Evolutionary conservation across 2,329 filamentous ascomycete genomes (phyloP).

Genomic region (Neoascochyta sp.): DNA sequence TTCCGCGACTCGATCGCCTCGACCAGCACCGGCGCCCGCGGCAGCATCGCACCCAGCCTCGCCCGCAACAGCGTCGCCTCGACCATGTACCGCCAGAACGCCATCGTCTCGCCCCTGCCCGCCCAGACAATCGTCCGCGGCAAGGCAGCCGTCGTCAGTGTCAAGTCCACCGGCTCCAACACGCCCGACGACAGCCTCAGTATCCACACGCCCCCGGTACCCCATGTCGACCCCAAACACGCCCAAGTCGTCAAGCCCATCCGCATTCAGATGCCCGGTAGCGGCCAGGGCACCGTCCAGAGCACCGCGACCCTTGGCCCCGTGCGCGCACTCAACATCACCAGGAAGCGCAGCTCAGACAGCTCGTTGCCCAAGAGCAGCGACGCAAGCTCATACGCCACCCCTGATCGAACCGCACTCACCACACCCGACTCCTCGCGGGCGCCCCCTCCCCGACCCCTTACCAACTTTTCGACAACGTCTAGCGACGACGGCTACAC

Average conservation of each 20-base stretch:
- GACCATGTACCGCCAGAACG: constrained; percentile 90
- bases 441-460: constrained; percentile 23
- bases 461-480: constrained; percentile 30
- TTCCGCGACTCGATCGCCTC: constrained; percentile 90
- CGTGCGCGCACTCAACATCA: constrained; percentile 47
- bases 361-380: constrained; percentile 29
- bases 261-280: constrained; percentile 43
- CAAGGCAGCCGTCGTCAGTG: constrained; percentile 89
- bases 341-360: constrained; percentile 35
- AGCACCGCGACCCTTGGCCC: constrained; percentile 42
- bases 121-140: constrained; percentile 83
- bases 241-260: constrained; percentile 23
- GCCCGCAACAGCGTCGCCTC: constrained; percentile 68
- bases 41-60: constrained; percentile 49
- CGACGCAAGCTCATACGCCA: constrained; percentile 11
- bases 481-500: constrained; percentile 31
- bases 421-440: constrained; percentile 22
- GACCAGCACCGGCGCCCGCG: constrained; percentile 57
- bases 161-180: constrained; percentile 65
- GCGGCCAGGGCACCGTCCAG: constrained; percentile 35
- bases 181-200: constrained; percentile 49
- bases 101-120: constrained; percentile 71
- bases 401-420: constrained; percentile 20
- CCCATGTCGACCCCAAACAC: constrained; percentile 61
- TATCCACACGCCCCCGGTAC: constrained; percentile 64